Percentiles rank a stretch among this genome's conserved stretches.
These are phyloP conservation scores for Suillus sp. DNA, from an alignment of 768 basidiomycete species.

Conservation along the genomic window DNA sequence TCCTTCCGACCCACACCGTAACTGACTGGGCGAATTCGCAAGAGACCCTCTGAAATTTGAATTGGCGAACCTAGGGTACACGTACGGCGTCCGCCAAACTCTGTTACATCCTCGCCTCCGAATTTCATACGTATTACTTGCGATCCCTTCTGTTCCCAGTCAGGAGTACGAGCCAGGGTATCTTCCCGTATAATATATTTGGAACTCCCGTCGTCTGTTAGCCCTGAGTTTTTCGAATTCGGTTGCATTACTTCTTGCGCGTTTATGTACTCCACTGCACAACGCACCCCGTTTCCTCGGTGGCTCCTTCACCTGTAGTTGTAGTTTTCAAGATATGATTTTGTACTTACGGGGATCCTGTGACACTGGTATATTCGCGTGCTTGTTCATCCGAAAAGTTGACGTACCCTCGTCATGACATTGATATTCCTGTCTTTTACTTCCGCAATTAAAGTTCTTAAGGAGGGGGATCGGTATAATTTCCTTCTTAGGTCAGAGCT, in stretches of 20 bases:
- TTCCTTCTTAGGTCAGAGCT: background rate
- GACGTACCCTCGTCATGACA: background rate
- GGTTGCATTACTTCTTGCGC: background rate
- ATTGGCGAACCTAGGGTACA: background rate
- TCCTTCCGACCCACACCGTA: background rate
- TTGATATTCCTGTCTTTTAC: background rate
- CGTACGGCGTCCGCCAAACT: background rate
- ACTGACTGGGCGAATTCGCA: too few species aligned
- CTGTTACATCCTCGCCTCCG: background rate
- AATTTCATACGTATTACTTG: background rate
- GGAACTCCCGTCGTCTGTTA: background rate
- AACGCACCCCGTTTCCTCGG: background rate
- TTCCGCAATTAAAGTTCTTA: constrained; percentile 10
- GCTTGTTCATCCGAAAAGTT: background rate
- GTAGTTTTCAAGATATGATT: background rate
- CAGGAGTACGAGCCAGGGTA: background rate
- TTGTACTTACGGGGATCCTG: background rate
- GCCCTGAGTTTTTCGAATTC: background rate
- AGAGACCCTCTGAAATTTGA: background rate
- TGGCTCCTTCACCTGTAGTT: background rate
- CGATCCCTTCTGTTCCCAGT: background rate
- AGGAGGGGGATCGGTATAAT: constrained; percentile 17
- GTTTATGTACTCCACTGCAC: background rate
- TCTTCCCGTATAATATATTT: constrained; percentile 3
- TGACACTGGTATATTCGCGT: background rate